These are phyloP conservation scores for Ceratobasidium sp. DNA, from an alignment of 1,284 basidiomycete genomes.

Conservation along the genomic window DNA sequence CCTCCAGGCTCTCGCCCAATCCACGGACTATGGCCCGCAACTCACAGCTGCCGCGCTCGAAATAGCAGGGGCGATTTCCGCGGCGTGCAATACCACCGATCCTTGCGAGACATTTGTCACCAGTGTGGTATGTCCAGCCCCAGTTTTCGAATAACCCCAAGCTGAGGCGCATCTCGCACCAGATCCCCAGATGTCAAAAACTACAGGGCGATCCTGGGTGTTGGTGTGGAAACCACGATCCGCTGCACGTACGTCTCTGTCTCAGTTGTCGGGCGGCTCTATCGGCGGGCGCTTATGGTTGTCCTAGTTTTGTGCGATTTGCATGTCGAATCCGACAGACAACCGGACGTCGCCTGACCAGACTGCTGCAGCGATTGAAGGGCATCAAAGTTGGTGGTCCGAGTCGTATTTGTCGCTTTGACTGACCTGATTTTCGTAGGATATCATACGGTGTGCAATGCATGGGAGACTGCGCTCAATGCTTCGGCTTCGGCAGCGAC, in stretches of 20 bases:
- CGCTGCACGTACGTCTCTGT: constrained; percentile 26
- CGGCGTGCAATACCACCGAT: neutral
- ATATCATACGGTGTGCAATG: constrained; percentile 24
- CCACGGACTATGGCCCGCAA: neutral
- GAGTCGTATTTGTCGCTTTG: neutral
- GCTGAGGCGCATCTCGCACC: neutral
- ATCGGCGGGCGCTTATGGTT: neutral
- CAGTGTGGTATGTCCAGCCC: constrained; percentile 23
- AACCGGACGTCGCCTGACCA: constrained; percentile 27
- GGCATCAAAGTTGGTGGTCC: constrained; percentile 13
- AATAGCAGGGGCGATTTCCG: constrained; percentile 25
- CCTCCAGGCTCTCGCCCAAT: constrained; percentile 15
- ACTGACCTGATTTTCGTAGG: neutral
- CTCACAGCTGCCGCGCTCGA: constrained; percentile 34
- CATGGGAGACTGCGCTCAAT: constrained; percentile 17
- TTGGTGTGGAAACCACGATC: constrained; percentile 40
- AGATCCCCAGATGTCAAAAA: constrained; percentile 39
- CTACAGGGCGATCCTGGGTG: constrained; percentile 34
- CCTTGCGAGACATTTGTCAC: neutral
- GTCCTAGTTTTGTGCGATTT: constrained; percentile 33
- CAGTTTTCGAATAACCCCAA: neutral
- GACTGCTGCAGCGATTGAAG: constrained; percentile 24
- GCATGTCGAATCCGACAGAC: constrained; percentile 33
- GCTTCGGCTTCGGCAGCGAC: constrained; percentile 4
- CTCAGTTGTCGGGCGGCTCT: neutral